Percentiles rank a stretch among this genome's conserved stretches.
phyloP scores from a whole-genome alignment of 345 rosid genomes.

The Draba incana region DNA sequence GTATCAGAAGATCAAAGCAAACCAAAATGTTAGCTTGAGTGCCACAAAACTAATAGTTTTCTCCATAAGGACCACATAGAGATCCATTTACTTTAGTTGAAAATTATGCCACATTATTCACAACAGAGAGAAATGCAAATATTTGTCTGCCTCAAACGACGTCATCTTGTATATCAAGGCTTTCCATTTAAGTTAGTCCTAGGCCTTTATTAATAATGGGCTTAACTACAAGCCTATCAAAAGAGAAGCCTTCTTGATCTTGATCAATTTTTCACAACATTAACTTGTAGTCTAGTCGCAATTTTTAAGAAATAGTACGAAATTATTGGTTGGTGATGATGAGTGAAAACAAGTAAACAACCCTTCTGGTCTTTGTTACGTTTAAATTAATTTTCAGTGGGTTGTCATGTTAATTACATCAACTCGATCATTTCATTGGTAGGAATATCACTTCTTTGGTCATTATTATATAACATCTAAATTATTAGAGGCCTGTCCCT shows the following conservation, averaged over 20 bases:
- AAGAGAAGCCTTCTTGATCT: background rate
- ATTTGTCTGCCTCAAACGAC: background rate
- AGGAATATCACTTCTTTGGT: constrained; percentile 11
- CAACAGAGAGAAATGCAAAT: background rate
- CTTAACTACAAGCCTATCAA: background rate
- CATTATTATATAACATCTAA: constrained; percentile 14
- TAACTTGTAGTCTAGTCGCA: background rate
- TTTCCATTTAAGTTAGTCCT: background rate
- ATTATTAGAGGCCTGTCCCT: constrained; percentile 21
- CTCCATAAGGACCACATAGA: background rate
- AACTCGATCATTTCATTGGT: background rate
- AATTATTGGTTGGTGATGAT: constrained; percentile 27
- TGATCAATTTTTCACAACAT: background rate
- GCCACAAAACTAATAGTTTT: background rate
- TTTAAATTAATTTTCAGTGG: constrained; percentile 26
- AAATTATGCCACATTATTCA: background rate
- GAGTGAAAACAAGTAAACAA: constrained; percentile 26
- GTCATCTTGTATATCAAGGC: background rate
- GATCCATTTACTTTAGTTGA: background rate
- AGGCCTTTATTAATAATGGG: background rate
- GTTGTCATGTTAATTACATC: constrained; percentile 25
- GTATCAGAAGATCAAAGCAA: too few relatives aligned
- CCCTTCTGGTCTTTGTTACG: constrained; percentile 4
- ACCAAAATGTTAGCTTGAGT: background rate
- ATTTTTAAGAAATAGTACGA: background rate